Conservation (phyloP, 305 asterid genomes). For the Fraxinus platypoda region DNA sequence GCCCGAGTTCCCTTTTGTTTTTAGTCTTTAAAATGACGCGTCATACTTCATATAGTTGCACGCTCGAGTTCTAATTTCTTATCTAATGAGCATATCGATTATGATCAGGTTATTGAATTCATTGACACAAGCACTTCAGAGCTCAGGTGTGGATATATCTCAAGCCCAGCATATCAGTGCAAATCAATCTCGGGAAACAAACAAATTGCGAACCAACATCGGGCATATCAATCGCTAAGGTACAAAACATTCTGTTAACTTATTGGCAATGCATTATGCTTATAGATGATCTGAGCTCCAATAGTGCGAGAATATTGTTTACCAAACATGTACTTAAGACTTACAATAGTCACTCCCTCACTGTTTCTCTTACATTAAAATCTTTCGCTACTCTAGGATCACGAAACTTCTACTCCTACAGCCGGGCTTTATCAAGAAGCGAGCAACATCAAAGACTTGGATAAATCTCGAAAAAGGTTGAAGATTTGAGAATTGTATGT, state of each 20-base stretch:
- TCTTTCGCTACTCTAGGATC: conserved; percentile 31
- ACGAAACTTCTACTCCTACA: conserved; percentile 38
- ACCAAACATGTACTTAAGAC: not conserved
- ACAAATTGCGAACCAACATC: conserved; percentile 42
- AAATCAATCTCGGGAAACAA: conserved; percentile 80
- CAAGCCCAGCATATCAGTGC: conserved; percentile 83
- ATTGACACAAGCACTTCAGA: conserved; percentile 77
- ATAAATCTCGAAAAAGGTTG: conserved; percentile 58
- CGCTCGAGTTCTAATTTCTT: not conserved
- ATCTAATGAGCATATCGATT: conserved; percentile 11
- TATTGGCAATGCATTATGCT: not conserved
- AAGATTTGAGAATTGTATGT: conserved; percentile 37
- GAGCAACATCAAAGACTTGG: conserved; percentile 48
- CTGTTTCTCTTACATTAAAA: not conserved
- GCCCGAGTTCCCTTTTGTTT: not conserved
- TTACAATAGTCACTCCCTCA: not conserved
- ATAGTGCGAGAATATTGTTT: conserved; percentile 15
- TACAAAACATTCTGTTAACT: conserved; percentile 17
- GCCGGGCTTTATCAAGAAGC: conserved; percentile 41
- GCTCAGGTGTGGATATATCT: conserved; percentile 78
- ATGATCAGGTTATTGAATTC: conserved; percentile 72
- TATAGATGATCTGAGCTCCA: conserved; percentile 4
- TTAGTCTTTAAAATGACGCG: not conserved
- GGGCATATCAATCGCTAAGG: conserved; percentile 45
- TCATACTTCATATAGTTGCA: not conserved